A percentile compares a stretch with the other conserved stretches of the same genome.
phyloP scores from a whole-genome alignment of 139 green algal species.

The Chlorokybus atmophyticus region DNA sequence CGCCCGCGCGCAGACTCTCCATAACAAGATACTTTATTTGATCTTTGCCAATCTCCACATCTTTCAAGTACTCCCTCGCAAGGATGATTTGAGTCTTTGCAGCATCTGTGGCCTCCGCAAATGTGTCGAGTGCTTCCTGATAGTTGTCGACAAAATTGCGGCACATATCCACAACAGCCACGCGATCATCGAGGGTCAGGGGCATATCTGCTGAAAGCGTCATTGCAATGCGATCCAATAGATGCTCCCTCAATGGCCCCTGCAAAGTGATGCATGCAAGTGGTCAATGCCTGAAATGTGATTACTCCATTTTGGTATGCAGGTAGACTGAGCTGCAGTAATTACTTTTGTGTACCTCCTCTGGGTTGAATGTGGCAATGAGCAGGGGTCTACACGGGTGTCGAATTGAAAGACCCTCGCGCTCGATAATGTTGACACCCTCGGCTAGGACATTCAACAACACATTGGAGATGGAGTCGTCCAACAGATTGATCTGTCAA shows the following conservation, averaged over 20 bases:
- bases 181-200: constrained; percentile 17
- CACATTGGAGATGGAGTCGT: constrained; percentile 96
- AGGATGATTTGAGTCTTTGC: constrained; percentile 65
- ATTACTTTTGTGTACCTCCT: too few relatives aligned
- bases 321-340: background rate
- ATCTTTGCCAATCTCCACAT: constrained; percentile 72
- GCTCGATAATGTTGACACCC: constrained; percentile 90
- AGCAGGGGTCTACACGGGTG: constrained; percentile 92
- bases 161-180: constrained; percentile 21
- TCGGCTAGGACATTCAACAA: constrained; percentile 88
- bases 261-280: too few relatives aligned
- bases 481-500: constrained; percentile 95
- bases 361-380: constrained; percentile 97
- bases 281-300: too few relatives aligned
- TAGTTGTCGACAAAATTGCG: constrained; percentile 25
- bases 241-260: constrained; percentile 85
- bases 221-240: constrained; percentile 94
- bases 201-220: constrained; percentile 33
- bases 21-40: constrained; percentile 89
- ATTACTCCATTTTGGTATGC: constrained; percentile 31
- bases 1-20: constrained; percentile 68
- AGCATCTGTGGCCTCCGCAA: constrained; percentile 69
- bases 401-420: constrained; percentile 86
- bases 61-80: constrained; percentile 88
- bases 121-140: constrained; percentile 42